Conservation (phyloP, 2,329 filamentous ascomycete genomes). For the Penicillium sp. region DNA sequence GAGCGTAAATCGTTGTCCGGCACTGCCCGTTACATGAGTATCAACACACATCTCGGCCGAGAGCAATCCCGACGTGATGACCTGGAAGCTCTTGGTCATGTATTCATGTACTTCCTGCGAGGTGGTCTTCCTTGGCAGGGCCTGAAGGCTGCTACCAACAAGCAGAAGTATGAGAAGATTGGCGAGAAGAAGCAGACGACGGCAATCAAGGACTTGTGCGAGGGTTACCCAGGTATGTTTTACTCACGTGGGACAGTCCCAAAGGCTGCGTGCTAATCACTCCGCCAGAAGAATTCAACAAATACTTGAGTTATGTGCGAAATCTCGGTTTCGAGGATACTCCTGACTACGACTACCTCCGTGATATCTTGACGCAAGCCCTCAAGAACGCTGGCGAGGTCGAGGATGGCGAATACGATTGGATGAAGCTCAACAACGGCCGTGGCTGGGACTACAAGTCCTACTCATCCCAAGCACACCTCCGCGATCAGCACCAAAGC, state of each 20-base stretch:
- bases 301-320: conserved; percentile 95
- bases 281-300: conserved; percentile 81
- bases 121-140: conserved; percentile 69
- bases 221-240: conserved; percentile 76
- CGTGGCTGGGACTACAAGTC: conserved; percentile 88
- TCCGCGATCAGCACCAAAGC: conserved; percentile 78
- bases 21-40: conserved; percentile 98
- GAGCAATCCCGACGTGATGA: conserved; percentile 97
- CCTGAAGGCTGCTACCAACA: conserved; percentile 69
- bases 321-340: conserved; percentile 98
- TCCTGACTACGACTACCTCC: conserved; percentile 96
- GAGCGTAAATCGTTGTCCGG: conserved; percentile 96
- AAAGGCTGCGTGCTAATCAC: conserved; percentile 31
- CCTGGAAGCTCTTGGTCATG: conserved; percentile 76
- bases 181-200: conserved; percentile 99
- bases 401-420: conserved; percentile 98
- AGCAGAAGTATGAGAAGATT: conserved; percentile 99
- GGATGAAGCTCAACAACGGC: conserved; percentile 96
- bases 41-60: conserved; percentile 96
- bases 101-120: conserved; percentile 70
- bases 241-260: not conserved
- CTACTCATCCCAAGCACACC: conserved; percentile 69
- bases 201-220: conserved; percentile 92
- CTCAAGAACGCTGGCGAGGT: conserved; percentile 92
- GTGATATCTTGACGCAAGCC: conserved; percentile 93